Evolutionary conservation across 352 stramenopile genomes (phyloP).

Genomic region (Globisporangium ultimum): DNA sequence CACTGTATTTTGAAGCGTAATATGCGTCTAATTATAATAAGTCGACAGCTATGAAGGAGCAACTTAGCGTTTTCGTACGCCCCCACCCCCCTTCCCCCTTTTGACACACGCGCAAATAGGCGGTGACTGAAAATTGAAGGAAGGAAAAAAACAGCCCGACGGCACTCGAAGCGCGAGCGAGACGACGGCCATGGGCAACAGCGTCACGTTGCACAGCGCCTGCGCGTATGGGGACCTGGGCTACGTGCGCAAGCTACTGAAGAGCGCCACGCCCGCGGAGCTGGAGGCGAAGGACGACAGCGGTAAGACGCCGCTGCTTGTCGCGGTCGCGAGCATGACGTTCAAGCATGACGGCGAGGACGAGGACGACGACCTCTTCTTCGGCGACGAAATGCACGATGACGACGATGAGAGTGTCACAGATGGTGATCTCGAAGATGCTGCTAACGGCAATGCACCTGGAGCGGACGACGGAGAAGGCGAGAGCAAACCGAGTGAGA

Average conservation of each 20-base stretch:
- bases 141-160: background rate
- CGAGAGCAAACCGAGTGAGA: conserved; percentile 16
- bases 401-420: conserved; percentile 4
- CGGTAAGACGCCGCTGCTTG: conserved; percentile 68
- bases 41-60: too few relatives aligned
- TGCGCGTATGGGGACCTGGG: conserved; percentile 70
- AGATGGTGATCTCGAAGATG: too few relatives aligned
- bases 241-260: conserved; percentile 54
- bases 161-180: too few relatives aligned
- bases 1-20: too few relatives aligned
- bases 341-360: conserved; percentile 39
- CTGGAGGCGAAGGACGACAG: conserved; percentile 72
- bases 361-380: conserved; percentile 41
- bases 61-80: too few relatives aligned
- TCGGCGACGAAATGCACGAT: conserved; percentile 30
- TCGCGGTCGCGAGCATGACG: conserved; percentile 63
- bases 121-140: too few relatives aligned
- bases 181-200: conserved; percentile 80
- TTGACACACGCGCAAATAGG: too few relatives aligned
- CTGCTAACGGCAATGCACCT: too few relatives aligned
- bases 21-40: too few relatives aligned
- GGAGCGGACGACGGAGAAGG: conserved; percentile 5
- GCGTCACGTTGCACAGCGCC: conserved; percentile 74
- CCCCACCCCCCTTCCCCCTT: too few relatives aligned
- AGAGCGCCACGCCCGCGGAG: conserved; percentile 54